Conservation (phyloP, 192 early-diverging fungal species). For the Neocallimastix lanati region DNA sequence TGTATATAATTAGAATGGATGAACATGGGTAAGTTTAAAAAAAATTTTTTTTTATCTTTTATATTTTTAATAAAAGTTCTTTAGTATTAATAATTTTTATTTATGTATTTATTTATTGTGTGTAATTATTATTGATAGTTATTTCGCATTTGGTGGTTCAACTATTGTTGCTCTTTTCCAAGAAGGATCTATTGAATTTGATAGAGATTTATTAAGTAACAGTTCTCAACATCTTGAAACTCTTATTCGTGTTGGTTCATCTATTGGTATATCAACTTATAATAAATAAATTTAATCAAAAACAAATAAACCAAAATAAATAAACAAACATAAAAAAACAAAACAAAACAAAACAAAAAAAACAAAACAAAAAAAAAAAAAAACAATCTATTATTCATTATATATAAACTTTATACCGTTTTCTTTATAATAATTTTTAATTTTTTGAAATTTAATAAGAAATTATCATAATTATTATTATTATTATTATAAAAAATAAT, state of each 20-base stretch:
- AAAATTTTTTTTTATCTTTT: neutral
- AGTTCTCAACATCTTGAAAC: constrained; percentile 48
- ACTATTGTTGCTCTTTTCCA: constrained; percentile 53
- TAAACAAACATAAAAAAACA: too few relatives aligned
- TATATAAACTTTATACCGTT: too few relatives aligned
- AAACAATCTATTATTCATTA: too few relatives aligned
- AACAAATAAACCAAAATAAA: too few relatives aligned
- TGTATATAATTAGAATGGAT: constrained; percentile 25
- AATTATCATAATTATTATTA: too few relatives aligned
- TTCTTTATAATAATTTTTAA: too few relatives aligned
- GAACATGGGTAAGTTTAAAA: constrained; percentile 30
- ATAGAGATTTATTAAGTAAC: constrained; percentile 48
- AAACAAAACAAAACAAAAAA: too few relatives aligned
- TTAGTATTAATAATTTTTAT: neutral
- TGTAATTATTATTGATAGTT: constrained; percentile 1
- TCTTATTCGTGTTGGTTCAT: constrained; percentile 30
- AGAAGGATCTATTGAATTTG: constrained; percentile 35
- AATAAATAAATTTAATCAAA: neutral
- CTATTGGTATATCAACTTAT: constrained; percentile 10
- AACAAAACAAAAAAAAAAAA: too few relatives aligned
- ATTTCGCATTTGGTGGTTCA: constrained; percentile 70
- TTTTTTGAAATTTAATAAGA: too few relatives aligned
- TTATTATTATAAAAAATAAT: too few relatives aligned
- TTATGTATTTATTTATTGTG: too few relatives aligned
- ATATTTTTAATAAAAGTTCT: neutral